Evolutionary conservation across 306 rosid genomes (phyloP).

Genomic region (Acacia crassicarpa): DNA sequence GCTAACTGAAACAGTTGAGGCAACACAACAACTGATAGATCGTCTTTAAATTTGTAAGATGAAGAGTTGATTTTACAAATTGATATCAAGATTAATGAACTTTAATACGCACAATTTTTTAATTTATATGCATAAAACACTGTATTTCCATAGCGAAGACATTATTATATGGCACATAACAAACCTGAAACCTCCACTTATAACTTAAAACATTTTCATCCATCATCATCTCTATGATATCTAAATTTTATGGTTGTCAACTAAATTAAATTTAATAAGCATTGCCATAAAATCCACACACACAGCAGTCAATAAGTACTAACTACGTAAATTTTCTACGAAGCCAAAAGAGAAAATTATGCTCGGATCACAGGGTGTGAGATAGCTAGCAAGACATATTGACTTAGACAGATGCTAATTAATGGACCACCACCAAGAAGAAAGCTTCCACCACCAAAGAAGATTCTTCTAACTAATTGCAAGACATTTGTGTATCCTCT

Average conservation of each 20-base stretch:
- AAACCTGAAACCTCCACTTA: slow-evolving; percentile 16
- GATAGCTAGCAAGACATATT: slow-evolving; percentile 2
- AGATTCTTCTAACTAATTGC: neutral
- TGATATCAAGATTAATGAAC: slow-evolving; percentile 7
- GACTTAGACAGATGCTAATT: neutral
- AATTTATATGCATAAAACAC: slow-evolving; percentile 5
- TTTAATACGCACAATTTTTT: neutral
- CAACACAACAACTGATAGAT: slow-evolving; percentile 2
- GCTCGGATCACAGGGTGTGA: neutral
- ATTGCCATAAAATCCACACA: neutral
- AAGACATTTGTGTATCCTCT: slow-evolving; percentile 1
- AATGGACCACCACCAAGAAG: neutral
- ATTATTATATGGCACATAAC: slow-evolving; percentile 4
- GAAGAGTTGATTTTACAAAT: slow-evolving; percentile 16
- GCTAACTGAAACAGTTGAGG: slow-evolving; percentile 12
- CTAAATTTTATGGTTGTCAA: neutral
- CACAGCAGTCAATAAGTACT: neutral
- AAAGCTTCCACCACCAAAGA: slow-evolving; percentile 26
- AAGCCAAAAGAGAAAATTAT: neutral
- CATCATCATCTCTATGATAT: slow-evolving; percentile 21
- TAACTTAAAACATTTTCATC: neutral
- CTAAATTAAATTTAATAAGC: neutral
- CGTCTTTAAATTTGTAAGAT: slow-evolving; percentile 8
- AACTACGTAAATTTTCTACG: neutral
- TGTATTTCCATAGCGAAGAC: slow-evolving; percentile 7